These are phyloP conservation scores for Pochonia chlamydosporia DNA, from an alignment of 2,329 filamentous ascomycete species.

Conservation along the genomic window DNA sequence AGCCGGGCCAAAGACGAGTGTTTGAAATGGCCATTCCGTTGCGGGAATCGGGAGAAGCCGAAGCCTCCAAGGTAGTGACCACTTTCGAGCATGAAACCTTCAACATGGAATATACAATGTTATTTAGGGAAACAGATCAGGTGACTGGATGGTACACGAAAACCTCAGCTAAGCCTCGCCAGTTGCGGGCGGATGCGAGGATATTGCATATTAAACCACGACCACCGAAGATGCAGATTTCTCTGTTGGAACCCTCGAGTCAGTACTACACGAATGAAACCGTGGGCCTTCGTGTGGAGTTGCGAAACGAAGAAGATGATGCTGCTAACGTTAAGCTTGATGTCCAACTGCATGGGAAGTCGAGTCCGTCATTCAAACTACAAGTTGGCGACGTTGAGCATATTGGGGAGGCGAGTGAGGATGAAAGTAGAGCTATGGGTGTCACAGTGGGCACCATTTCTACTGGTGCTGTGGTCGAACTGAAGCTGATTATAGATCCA, in stretches of 20 bases:
- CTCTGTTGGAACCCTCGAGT: slow-evolving; percentile 52
- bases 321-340: slow-evolving; percentile 68
- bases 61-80: slow-evolving; percentile 58
- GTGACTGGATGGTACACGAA: slow-evolving; percentile 46
- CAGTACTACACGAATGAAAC: slow-evolving; percentile 84
- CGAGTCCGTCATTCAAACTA: slow-evolving; percentile 41
- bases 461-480: slow-evolving; percentile 34
- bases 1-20: slow-evolving; percentile 61
- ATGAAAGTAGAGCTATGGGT: slow-evolving; percentile 37
- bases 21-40: slow-evolving; percentile 68
- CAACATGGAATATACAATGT: slow-evolving; percentile 60
- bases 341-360: slow-evolving; percentile 57
- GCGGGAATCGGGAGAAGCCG: slow-evolving; percentile 75
- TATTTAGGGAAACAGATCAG: slow-evolving; percentile 36
- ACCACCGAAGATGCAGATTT: slow-evolving; percentile 84
- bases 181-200: slow-evolving; percentile 44
- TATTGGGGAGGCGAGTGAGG: slow-evolving; percentile 25
- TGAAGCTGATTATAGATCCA: slow-evolving; percentile 45
- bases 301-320: slow-evolving; percentile 80
- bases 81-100: slow-evolving; percentile 60
- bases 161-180: slow-evolving; percentile 35
- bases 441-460: slow-evolving; percentile 42
- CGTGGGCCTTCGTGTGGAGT: slow-evolving; percentile 60
- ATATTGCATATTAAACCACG: slow-evolving; percentile 73
- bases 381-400: slow-evolving; percentile 27